Evolutionary conservation across 768 basidiomycete genomes (phyloP).

Genomic region (Pleurotus ostreatus): DNA sequence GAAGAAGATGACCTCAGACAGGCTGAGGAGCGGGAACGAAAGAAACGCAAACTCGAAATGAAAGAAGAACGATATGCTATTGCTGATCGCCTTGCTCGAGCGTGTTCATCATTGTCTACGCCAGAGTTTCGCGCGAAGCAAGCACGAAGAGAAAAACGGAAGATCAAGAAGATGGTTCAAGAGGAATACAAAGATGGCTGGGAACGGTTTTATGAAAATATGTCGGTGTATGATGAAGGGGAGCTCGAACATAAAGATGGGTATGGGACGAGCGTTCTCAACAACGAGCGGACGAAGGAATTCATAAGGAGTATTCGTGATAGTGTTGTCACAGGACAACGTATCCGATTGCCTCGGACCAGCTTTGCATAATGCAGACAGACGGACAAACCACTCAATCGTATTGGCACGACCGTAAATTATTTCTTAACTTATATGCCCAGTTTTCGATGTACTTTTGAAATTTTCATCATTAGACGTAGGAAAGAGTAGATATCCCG

Average conservation of each 20-base stretch:
- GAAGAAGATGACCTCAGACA: background rate
- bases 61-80: background rate
- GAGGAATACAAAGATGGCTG: background rate
- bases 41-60: background rate
- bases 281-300: background rate
- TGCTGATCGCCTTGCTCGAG: background rate
- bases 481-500: no score
- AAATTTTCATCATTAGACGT: no score
- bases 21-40: background rate
- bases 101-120: background rate
- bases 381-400: no score
- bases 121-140: background rate
- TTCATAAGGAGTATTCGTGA: background rate
- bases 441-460: no score
- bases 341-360: background rate
- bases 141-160: background rate
- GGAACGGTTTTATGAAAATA: background rate
- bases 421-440: no score
- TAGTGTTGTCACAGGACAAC: background rate
- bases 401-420: no score
- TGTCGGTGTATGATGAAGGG: slow-evolving; percentile 21
- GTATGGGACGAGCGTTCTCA: background rate
- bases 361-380: background rate
- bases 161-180: background rate
- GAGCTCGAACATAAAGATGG: slow-evolving; percentile 22